Evolutionary conservation across 495 filamentous ascomycete genomes (phyloP).

Genomic region (Glarea lozoyensis): DNA sequence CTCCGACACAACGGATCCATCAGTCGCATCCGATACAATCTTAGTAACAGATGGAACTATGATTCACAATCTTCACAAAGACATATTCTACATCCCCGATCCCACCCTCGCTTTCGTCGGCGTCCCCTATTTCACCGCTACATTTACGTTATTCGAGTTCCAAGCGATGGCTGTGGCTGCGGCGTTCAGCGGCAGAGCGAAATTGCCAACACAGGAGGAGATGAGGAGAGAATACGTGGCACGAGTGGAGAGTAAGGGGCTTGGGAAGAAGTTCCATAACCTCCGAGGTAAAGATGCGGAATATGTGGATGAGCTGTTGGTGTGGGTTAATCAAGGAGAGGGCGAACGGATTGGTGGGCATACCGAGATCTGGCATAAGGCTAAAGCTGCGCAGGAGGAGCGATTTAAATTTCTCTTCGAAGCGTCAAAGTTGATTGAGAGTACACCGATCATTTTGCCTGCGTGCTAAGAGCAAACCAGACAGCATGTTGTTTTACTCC

Average conservation of each 20-base stretch:
- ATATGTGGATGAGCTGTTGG: constrained; percentile 45
- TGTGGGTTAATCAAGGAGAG: constrained; percentile 54
- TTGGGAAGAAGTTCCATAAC: constrained; percentile 45
- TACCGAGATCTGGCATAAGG: no score
- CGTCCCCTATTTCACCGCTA: constrained; percentile 22
- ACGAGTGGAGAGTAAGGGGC: constrained; percentile 33
- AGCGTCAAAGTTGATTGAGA: no score
- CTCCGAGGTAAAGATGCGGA: constrained; percentile 40
- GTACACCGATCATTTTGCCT: no score
- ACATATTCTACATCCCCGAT: constrained; percentile 45
- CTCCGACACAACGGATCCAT: constrained; percentile 20
- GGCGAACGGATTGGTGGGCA: no score
- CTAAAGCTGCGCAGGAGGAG: no score
- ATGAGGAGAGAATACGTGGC: constrained; percentile 47
- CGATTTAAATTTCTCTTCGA: no score
- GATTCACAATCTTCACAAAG: constrained; percentile 55
- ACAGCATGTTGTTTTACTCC: no score
- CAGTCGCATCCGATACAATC: constrained; percentile 35
- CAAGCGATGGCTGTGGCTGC: constrained; percentile 33
- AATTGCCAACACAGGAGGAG: constrained; percentile 33
- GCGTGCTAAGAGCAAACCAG: no score
- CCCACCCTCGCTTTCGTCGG: constrained; percentile 26
- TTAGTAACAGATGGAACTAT: constrained; percentile 56
- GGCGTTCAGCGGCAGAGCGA: constrained; percentile 42
- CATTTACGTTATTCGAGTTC: constrained; percentile 32